Percentiles rank a stretch among this genome's conserved stretches.
These are phyloP conservation scores for Russula vinacea DNA, from an alignment of 768 basidiomycete genomes.

Conservation along the genomic window DNA sequence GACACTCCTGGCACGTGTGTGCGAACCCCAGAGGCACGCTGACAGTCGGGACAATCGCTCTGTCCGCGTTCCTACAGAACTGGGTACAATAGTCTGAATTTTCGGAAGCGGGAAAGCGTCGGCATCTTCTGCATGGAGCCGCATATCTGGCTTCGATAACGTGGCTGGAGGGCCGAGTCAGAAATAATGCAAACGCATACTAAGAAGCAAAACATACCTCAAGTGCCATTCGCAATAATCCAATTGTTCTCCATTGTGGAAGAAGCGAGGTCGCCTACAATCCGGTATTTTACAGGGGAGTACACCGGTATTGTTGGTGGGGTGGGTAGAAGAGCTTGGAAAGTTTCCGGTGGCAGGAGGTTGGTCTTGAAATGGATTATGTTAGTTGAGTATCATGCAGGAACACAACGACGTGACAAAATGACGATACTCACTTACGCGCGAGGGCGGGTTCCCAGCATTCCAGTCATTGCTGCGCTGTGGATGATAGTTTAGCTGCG, in stretches of 20 bases:
- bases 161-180: neutral
- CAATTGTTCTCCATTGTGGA: constrained; percentile 4
- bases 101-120: neutral
- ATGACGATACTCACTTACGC: too few relatives aligned
- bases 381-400: too few relatives aligned
- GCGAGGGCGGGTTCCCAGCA: neutral
- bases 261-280: neutral
- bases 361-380: neutral
- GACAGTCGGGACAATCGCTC: neutral
- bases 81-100: constrained; percentile 12
- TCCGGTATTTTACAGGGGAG: neutral
- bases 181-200: neutral
- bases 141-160: neutral
- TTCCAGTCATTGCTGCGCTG: neutral
- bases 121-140: neutral
- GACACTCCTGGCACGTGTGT: constrained; percentile 1
- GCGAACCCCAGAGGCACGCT: neutral
- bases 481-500: neutral
- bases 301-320: neutral
- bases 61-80: neutral
- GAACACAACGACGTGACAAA: too few relatives aligned
- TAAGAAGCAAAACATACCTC: neutral
- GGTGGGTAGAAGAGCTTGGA: neutral
- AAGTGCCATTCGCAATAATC: constrained; percentile 12
- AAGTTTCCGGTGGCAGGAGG: too few relatives aligned